Evolutionary conservation across 2,329 filamentous ascomycete genomes (phyloP), one percentile per base, ranked within the genome.

Genomic region (Cordyceps militaris): DNA sequence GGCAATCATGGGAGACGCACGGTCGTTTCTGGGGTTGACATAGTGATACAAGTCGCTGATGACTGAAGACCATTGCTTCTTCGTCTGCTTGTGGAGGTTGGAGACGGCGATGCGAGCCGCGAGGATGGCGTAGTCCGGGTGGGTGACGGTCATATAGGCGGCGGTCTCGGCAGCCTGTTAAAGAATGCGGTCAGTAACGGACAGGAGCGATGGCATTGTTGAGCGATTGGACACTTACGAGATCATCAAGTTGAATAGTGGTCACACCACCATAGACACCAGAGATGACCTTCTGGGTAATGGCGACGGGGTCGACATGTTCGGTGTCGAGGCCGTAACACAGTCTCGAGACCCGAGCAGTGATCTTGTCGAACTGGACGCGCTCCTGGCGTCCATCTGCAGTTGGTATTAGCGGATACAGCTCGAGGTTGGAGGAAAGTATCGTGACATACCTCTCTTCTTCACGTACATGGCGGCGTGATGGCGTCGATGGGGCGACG

Each of bases 281-380:
- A 69, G 93, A 96, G 73, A 99, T 99, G 74, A 99, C 94, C 78
- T 97, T 99, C 79, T 96, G 92, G 60, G 94, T 99, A 72, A 99
- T 99, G 69, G 93, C 91, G 64, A 95, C 94, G 58, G 94, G 91
- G 77, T 99, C 94, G 69, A 99, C 90, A 79, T 99, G 94, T 66
- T 82, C 93, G 52, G 89, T 84, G 71, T 99, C 94, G 59, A 99
- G 87, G 65, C 93, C 93, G 75, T 99, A 99, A 83, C 94, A 99
- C 70, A 99, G 82, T 69, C 94, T 86, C 48, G 94, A 97, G 66
- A 99, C 94, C 76, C 94, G 91, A 68, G 94, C 94, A 70, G 94
- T 97, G 84, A 99, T 99, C 81, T 99, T 99, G 83, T 99, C 94
- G 80, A 99, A 99, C 75, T 99, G 94, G 64, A 99, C 94, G 75